Percentiles rank a stretch among this genome's conserved stretches.
Conservation (phyloP, 495 filamentous ascomycete genomes). For the Annulohypoxylon stygium region DNA sequence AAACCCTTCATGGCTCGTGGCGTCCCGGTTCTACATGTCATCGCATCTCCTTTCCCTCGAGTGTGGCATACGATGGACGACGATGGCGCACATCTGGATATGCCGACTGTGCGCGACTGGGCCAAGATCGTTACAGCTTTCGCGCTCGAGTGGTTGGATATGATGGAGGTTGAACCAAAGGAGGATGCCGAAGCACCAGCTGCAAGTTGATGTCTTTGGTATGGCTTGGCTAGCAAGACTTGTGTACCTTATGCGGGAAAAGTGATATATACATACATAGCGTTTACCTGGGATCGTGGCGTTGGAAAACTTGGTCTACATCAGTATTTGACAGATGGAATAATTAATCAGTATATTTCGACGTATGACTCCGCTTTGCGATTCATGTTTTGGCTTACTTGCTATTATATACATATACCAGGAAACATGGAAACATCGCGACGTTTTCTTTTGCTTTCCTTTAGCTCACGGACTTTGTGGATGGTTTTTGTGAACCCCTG, state of each 20-base stretch:
- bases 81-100: slow-evolving; percentile 87
- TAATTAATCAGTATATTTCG: not conserved
- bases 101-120: slow-evolving; percentile 90
- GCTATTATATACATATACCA: not conserved
- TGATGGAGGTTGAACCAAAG: slow-evolving; percentile 74
- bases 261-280: slow-evolving; percentile 25
- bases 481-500: slow-evolving; percentile 6
- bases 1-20: slow-evolving; percentile 87
- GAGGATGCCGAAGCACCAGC: slow-evolving; percentile 13
- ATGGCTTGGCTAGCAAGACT: not conserved
- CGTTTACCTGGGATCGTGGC: slow-evolving; percentile 14
- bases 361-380: not conserved
- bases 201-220: slow-evolving; percentile 3
- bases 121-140: slow-evolving; percentile 83
- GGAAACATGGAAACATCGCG: not conserved
- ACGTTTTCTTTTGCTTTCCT: not conserved
- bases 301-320: slow-evolving; percentile 9
- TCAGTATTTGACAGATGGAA: slow-evolving; percentile 17
- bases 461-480: not conserved
- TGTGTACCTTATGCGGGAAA: slow-evolving; percentile 4
- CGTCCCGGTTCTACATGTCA: slow-evolving; percentile 89
- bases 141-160: slow-evolving; percentile 92
- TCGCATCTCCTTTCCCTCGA: slow-evolving; percentile 81
- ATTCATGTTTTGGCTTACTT: not conserved
- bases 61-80: slow-evolving; percentile 92